Conservation (phyloP, 768 basidiomycete genomes). For the Tylopilus sp. region DNA sequence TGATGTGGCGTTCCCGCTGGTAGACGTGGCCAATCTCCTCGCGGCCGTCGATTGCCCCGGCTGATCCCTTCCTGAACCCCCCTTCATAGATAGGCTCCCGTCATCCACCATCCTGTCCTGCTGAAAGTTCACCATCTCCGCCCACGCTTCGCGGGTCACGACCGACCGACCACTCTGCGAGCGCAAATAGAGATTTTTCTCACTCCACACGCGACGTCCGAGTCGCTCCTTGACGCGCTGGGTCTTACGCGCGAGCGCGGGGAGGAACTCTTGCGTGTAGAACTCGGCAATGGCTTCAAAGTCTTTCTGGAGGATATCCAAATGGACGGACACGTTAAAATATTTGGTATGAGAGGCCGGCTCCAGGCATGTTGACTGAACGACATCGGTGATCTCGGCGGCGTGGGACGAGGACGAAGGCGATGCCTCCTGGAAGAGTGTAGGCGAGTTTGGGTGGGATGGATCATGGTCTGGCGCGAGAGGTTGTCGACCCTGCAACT, state of each 20-base stretch:
- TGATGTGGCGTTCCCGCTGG: background rate
- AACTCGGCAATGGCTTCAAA: conserved; percentile 47
- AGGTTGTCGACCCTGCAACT: conserved; percentile 20
- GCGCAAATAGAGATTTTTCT: conserved; percentile 53
- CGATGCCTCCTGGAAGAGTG: background rate
- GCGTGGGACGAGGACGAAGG: background rate
- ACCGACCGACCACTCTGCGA: conserved; percentile 27
- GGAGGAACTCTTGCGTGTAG: conserved; percentile 33
- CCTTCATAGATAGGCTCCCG: background rate
- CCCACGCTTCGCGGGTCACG: conserved; percentile 48
- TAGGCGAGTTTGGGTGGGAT: conserved; percentile 5
- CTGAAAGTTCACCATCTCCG: conserved; percentile 46
- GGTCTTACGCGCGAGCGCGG: conserved; percentile 46
- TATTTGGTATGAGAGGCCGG: conserved; percentile 24
- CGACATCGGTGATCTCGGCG: conserved; percentile 7
- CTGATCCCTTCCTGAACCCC: background rate
- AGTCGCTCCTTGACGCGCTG: conserved; percentile 71
- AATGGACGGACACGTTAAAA: conserved; percentile 54
- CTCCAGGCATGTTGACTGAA: conserved; percentile 28
- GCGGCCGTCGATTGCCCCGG: background rate
- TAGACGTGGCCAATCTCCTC: conserved; percentile 8
- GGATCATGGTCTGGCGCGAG: conserved; percentile 22
- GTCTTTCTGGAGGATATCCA: conserved; percentile 54
- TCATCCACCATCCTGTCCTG: background rate
- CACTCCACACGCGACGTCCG: conserved; percentile 73